Conservation (phyloP, 2,329 filamentous ascomycete species). For the Claviceps quebecensis region DNA sequence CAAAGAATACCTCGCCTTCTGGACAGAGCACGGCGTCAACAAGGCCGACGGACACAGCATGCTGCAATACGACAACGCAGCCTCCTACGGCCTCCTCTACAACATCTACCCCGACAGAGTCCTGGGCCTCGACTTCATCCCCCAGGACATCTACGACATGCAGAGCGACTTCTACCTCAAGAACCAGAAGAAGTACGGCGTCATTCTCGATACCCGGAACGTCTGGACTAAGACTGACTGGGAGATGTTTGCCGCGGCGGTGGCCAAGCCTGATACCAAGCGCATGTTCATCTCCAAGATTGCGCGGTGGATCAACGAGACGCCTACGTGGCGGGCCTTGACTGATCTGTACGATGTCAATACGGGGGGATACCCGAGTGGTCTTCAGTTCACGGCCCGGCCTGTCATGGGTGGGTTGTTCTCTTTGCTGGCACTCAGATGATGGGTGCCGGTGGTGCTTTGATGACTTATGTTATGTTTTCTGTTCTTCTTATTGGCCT, state of each 20-base stretch:
- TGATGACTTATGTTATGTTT: background rate
- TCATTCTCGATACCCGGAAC: conserved; percentile 70
- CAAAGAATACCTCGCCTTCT: conserved; percentile 54
- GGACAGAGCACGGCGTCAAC: conserved; percentile 59
- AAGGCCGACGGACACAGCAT: conserved; percentile 57
- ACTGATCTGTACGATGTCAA: conserved; percentile 67
- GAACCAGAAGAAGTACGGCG: conserved; percentile 60
- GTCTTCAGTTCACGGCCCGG: conserved; percentile 57
- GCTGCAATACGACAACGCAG: conserved; percentile 57
- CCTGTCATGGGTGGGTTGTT: conserved; percentile 74
- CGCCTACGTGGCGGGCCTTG: conserved; percentile 53
- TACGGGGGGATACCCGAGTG: conserved; percentile 49
- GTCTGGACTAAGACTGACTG: conserved; percentile 77
- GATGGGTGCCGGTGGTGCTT: background rate
- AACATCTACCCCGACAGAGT: conserved; percentile 71
- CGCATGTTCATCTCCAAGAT: conserved; percentile 54
- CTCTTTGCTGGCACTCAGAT: conserved; percentile 52
- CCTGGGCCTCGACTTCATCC: conserved; percentile 64
- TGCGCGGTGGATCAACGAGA: conserved; percentile 63
- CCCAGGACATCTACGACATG: conserved; percentile 58
- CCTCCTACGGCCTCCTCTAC: conserved; percentile 49
- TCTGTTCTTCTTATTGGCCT: background rate
- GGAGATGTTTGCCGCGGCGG: conserved; percentile 74
- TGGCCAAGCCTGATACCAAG: conserved; percentile 46
- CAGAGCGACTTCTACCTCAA: conserved; percentile 65